phyloP scores from a whole-genome alignment of 1,139 yeast genomes.

The Kodamaea sp. region DNA sequence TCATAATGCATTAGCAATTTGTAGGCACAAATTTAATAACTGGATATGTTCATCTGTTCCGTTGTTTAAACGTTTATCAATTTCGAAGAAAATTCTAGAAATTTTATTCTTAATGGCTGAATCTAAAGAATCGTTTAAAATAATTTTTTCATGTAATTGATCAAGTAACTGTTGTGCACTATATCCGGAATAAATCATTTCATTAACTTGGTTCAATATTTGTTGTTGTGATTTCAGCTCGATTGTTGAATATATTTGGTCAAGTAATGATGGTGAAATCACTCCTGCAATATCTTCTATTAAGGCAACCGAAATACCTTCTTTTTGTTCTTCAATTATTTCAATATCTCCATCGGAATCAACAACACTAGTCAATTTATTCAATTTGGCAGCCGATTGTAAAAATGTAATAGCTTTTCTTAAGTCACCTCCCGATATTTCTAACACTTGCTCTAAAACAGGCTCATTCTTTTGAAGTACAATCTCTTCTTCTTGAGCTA shows the following conservation, averaged over 20 bases:
- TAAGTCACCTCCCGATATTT: slow-evolving; percentile 80
- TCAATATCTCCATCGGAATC: slow-evolving; percentile 28
- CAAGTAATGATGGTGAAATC: slow-evolving; percentile 56
- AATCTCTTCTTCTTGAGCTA: slow-evolving; percentile 54
- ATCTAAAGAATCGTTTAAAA: slow-evolving; percentile 53
- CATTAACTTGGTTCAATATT: slow-evolving; percentile 49
- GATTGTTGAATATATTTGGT: slow-evolving; percentile 38
- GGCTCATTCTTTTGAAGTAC: slow-evolving; percentile 37
- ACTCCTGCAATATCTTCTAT: slow-evolving; percentile 83
- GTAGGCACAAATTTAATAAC: slow-evolving; percentile 63
- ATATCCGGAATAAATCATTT: slow-evolving; percentile 73
- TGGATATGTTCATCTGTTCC: slow-evolving; percentile 94
- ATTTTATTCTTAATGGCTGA: slow-evolving; percentile 61
- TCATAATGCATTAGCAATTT: slow-evolving; percentile 39
- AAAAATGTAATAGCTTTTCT: slow-evolving; percentile 88
- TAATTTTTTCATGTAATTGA: slow-evolving; percentile 74
- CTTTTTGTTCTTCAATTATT: slow-evolving; percentile 16
- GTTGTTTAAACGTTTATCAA: slow-evolving; percentile 71
- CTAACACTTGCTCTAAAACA: slow-evolving; percentile 60
- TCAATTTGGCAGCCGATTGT: slow-evolving; percentile 79
- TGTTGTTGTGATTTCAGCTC: slow-evolving; percentile 31
- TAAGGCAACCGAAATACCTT: slow-evolving; percentile 38
- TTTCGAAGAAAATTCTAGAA: slow-evolving; percentile 62
- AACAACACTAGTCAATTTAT: slow-evolving; percentile 22
- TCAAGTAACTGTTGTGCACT: slow-evolving; percentile 76